Percentiles rank a stretch among this genome's conserved stretches.
These are phyloP conservation scores for Jamesozyma gamospora DNA, from an alignment of 805 yeast genomes.

Conservation along the genomic window DNA sequence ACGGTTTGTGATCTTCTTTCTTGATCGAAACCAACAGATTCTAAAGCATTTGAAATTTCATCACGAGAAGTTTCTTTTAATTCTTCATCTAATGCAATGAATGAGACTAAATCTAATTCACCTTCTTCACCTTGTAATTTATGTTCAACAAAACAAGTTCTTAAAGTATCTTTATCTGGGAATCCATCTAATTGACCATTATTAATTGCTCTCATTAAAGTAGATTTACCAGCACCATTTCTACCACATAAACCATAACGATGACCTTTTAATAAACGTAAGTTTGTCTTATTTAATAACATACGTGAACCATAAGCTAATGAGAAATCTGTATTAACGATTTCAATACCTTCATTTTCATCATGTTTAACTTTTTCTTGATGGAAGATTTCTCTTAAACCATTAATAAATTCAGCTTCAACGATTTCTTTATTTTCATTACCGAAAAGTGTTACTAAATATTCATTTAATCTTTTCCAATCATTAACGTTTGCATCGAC, in stretches of 20 bases:
- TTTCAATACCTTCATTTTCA: conserved; percentile 74
- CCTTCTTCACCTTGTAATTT: conserved; percentile 92
- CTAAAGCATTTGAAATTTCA: conserved; percentile 68
- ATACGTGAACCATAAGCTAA: conserved; percentile 96
- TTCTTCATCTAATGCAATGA: conserved; percentile 85
- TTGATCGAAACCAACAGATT: conserved; percentile 82
- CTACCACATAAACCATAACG: conserved; percentile 97
- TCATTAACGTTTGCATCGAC: conserved; percentile 65
- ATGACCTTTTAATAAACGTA: conserved; percentile 85
- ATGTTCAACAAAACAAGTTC: conserved; percentile 96
- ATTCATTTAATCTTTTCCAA: conserved; percentile 54
- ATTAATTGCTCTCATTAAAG: conserved; percentile 92
- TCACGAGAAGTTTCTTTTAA: conserved; percentile 50
- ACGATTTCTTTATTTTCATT: conserved; percentile 29
- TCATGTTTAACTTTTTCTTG: conserved; percentile 37
- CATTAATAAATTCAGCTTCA: conserved; percentile 34
- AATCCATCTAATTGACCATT: conserved; percentile 96
- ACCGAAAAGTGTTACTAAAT: conserved; percentile 36
- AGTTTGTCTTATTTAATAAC: conserved; percentile 85
- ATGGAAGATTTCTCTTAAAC: conserved; percentile 46
- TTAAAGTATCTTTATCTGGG: conserved; percentile 77
- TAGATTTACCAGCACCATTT: conserved; percentile 98
- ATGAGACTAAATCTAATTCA: conserved; percentile 75
- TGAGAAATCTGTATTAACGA: conserved; percentile 90
- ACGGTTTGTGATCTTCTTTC: conserved; percentile 84